Evolutionary conservation across 768 basidiomycete genomes (phyloP), one percentile per base, ranked within the genome.

Genomic region (Russula olivacea): DNA sequence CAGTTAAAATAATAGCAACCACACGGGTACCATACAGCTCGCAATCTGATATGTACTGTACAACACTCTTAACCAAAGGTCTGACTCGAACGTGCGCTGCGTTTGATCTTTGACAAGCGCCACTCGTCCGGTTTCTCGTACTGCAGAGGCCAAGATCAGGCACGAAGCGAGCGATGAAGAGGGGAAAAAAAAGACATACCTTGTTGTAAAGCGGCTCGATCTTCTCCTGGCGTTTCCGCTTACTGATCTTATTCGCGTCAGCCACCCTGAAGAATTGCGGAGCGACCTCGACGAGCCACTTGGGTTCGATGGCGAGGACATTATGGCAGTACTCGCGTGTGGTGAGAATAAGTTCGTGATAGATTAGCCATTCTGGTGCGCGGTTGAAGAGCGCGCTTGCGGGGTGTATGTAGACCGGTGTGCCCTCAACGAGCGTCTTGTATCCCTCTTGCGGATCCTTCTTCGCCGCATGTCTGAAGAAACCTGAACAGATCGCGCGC

Each of bases 231-330:
- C 82, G 86, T 81, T 97, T 98, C 68, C 93, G 83, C 75, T 95
- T 96, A 72, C 91, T 94, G 77, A 98, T 96, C 76, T 97, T 98
- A 78, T 94, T 95, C 58, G 85, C 90, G 74, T 98, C 97, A 2
- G 96, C 94, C 49, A 99, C 93, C 75, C 91, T 92, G 88, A 98
- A 99, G 81, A 97, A 98, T 64, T 95, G 93, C 1, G 97, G 96
- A 8, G 96, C 97, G 25, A 96, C 94, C 71, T 99, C 95, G 19
- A 94, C 91, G 9, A 98, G 84, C 97, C 96, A 99, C 74, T 97
- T 97, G 4, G 97, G 96, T 72, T 99, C 97, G 63, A 99, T 83
- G 0, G 93, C 91, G 0, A 93, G 96, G 49, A 98, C 93, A 59
- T 91, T 93, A 69, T 91, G 88, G 73, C 88, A 91, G 71, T 91